These are phyloP conservation scores for Cucurbita pepo DNA, from an alignment of 306 rosid species.

Conservation along the genomic window DNA sequence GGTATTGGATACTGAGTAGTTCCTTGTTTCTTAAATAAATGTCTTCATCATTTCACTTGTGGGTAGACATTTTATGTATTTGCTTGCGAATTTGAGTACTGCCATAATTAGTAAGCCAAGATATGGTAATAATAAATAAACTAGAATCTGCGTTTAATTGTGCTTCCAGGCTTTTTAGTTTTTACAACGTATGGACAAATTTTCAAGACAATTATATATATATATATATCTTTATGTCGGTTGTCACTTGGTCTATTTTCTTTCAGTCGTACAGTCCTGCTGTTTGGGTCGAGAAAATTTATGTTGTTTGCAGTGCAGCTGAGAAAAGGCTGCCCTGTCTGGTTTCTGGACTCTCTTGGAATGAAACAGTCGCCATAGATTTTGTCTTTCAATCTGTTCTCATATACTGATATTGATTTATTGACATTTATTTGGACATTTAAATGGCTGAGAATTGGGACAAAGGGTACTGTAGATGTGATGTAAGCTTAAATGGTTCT, in stretches of 20 bases:
- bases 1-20: not conserved
- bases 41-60: not conserved
- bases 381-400: not conserved
- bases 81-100: not conserved
- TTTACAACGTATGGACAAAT: constrained; percentile 1
- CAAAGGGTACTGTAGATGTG: not conserved
- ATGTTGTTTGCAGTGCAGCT: not conserved
- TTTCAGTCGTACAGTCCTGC: not conserved
- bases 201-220: not conserved
- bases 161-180: not conserved
- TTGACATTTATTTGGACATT: not conserved
- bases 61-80: not conserved
- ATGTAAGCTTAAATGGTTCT: not conserved
- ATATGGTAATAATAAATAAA: constrained; percentile 2
- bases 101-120: constrained; percentile 3
- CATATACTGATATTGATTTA: not conserved
- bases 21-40: not conserved
- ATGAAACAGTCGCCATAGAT: not conserved
- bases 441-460: not conserved
- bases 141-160: not conserved
- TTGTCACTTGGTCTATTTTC: not conserved
- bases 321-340: constrained; percentile 1
- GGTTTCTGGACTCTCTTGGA: not conserved
- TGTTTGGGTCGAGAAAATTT: not conserved
- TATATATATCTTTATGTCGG: constrained; percentile 1